phyloP scores from a whole-genome alignment of 352 stramenopile genomes.

The Phytophthora chlamydospora region DNA sequence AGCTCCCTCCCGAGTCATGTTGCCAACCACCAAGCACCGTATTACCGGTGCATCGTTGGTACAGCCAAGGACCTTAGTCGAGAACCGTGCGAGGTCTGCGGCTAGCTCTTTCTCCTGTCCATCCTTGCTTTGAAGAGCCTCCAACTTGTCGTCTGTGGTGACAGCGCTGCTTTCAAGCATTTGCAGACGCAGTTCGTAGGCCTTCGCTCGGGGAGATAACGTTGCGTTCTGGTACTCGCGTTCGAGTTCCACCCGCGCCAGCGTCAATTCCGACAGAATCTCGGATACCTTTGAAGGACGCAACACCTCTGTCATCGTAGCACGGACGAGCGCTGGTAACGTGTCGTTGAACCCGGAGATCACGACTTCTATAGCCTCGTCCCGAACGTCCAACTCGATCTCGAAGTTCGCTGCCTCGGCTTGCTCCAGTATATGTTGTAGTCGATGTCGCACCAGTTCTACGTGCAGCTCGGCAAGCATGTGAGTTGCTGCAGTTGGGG shows the following conservation, averaged over 20 bases:
- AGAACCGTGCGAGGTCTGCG: constrained; percentile 42
- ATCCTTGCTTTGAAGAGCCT: constrained; percentile 36
- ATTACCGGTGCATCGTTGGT: constrained; percentile 4
- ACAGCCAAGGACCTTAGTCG: constrained; percentile 26
- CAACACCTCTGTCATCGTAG: constrained; percentile 55
- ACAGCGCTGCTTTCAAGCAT: constrained; percentile 69
- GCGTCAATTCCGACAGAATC: constrained; percentile 41
- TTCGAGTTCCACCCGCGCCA: constrained; percentile 62
- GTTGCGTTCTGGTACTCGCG: constrained; percentile 75
- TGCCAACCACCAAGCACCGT: constrained; percentile 66
- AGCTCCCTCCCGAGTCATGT: constrained; percentile 49
- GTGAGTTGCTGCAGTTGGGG: constrained; percentile 55
- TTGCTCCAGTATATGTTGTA: constrained; percentile 74
- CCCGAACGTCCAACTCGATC: constrained; percentile 63
- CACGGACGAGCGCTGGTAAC: constrained; percentile 54
- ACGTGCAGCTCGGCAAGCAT: constrained; percentile 75
- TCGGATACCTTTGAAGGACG: constrained; percentile 30
- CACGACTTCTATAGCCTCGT: constrained; percentile 70
- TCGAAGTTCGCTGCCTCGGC: constrained; percentile 60
- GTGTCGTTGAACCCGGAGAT: constrained; percentile 80
- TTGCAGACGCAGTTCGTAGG: constrained; percentile 70
- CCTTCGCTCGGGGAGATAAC: constrained; percentile 69
- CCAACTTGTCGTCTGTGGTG: constrained; percentile 63
- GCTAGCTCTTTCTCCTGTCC: constrained; percentile 22
- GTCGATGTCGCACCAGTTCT: constrained; percentile 61